Evolutionary conservation across 345 rosid species (phyloP).

Genomic region (Turritis glabra): DNA sequence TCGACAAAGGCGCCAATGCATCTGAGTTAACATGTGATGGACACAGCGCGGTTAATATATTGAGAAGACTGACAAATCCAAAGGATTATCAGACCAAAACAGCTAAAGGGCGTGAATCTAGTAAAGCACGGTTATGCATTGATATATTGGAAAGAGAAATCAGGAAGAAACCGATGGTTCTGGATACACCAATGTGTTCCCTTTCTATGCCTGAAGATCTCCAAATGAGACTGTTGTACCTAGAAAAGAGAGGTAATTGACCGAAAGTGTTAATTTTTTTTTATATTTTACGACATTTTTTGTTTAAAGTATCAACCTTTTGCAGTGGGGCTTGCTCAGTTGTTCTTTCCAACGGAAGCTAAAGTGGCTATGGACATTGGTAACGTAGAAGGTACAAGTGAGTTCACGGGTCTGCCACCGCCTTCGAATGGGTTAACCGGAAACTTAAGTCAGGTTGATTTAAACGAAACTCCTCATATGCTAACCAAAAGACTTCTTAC

Average conservation of each 20-base stretch:
- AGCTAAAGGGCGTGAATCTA: conserved; percentile 75
- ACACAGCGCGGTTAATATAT: conserved; percentile 75
- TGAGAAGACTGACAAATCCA: conserved; percentile 80
- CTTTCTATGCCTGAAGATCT: conserved; percentile 68
- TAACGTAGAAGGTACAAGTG: conserved; percentile 65
- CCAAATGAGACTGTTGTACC: conserved; percentile 81
- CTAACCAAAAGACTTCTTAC: conserved; percentile 65
- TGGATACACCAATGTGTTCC: conserved; percentile 46
- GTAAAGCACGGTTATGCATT: conserved; percentile 74
- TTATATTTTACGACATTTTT: not conserved
- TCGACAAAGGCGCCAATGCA: conserved; percentile 78
- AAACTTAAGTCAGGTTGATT: conserved; percentile 78
- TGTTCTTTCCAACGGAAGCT: conserved; percentile 91
- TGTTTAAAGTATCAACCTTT: not conserved
- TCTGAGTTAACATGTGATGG: conserved; percentile 72
- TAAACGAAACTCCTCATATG: conserved; percentile 84
- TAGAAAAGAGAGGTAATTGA: conserved; percentile 88
- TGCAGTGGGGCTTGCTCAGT: conserved; percentile 85
- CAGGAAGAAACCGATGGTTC: conserved; percentile 69
- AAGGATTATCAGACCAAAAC: conserved; percentile 77
- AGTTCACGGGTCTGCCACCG: conserved; percentile 58
- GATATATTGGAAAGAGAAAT: conserved; percentile 92
- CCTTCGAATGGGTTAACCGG: conserved; percentile 59
- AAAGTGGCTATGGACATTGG: conserved; percentile 94
- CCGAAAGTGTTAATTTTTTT: not conserved